Evolutionary conservation across 2,329 filamentous ascomycete species (phyloP).

Genomic region (Colletotrichum sp.): DNA sequence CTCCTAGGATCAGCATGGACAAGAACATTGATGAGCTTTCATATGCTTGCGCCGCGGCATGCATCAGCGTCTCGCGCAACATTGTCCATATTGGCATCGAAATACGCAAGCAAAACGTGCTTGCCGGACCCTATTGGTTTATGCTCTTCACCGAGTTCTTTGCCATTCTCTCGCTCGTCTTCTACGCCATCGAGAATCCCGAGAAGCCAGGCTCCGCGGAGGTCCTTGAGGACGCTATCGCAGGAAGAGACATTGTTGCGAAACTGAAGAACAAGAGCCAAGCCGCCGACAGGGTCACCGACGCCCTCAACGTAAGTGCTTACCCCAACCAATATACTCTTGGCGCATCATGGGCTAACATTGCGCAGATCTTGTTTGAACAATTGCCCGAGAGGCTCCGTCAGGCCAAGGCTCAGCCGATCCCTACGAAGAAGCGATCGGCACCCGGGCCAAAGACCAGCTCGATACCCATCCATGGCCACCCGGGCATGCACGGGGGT

Average conservation of each 20-base stretch:
- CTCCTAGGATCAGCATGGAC: conserved; percentile 60
- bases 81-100: conserved; percentile 82
- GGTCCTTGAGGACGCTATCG: conserved; percentile 82
- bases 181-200: conserved; percentile 81
- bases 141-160: conserved; percentile 86
- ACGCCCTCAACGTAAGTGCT: conserved; percentile 71
- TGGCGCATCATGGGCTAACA: neutral
- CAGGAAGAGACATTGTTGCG: conserved; percentile 82
- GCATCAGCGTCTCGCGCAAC: conserved; percentile 68
- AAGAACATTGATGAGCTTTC: conserved; percentile 74
- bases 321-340: neutral
- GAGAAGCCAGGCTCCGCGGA: conserved; percentile 76
- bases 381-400: conserved; percentile 77
- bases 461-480: conserved; percentile 29
- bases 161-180: conserved; percentile 78
- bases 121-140: conserved; percentile 88
- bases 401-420: conserved; percentile 43
- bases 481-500: conserved; percentile 31
- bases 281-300: conserved; percentile 86
- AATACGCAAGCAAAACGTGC: conserved; percentile 73
- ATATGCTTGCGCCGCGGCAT: conserved; percentile 72
- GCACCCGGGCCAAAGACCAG: conserved; percentile 49
- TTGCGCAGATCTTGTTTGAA: conserved; percentile 75
- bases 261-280: conserved; percentile 82
- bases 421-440: conserved; percentile 59